Percentiles rank a stretch among this genome's conserved stretches.
Evolutionary conservation across 805 yeast species (phyloP).

Genomic region (Martiniozyma abietophila): DNA sequence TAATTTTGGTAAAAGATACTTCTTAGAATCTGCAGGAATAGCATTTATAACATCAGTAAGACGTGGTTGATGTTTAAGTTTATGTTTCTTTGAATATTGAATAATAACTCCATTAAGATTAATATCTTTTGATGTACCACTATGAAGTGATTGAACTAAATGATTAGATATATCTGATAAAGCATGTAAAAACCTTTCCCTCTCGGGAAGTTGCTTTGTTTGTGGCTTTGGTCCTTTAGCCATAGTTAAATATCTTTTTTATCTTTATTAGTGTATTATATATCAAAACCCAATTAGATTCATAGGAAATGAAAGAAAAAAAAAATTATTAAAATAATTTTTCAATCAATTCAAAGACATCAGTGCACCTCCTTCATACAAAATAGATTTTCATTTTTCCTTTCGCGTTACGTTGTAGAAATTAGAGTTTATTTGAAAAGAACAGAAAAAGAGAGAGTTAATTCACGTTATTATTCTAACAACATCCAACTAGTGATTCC

Average conservation of each 20-base stretch:
- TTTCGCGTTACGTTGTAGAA: too few relatives aligned
- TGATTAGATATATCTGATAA: constrained; percentile 89
- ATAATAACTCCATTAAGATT: constrained; percentile 86
- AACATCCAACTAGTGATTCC: background rate
- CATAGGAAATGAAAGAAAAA: too few relatives aligned
- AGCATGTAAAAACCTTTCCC: constrained; percentile 85
- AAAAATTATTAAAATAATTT: too few relatives aligned
- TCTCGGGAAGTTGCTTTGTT: constrained; percentile 76
- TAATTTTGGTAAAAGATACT: constrained; percentile 81
- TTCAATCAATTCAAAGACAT: too few relatives aligned
- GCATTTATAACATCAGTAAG: constrained; percentile 90
- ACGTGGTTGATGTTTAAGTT: constrained; percentile 85
- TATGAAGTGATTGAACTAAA: constrained; percentile 63
- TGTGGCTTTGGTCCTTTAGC: constrained; percentile 32
- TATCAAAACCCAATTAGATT: too few relatives aligned
- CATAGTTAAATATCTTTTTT: constrained; percentile 3
- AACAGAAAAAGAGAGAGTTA: too few relatives aligned
- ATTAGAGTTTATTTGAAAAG: too few relatives aligned
- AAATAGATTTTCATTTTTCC: too few relatives aligned
- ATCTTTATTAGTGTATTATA: background rate
- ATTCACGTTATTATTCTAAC: background rate
- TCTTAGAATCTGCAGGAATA: constrained; percentile 92
- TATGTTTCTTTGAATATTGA: constrained; percentile 80
- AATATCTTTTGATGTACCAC: constrained; percentile 54
- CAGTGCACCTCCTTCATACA: too few relatives aligned